phyloP scores from a whole-genome alignment of 2,329 filamentous ascomycete species.

The Hypoxylon sp. region DNA sequence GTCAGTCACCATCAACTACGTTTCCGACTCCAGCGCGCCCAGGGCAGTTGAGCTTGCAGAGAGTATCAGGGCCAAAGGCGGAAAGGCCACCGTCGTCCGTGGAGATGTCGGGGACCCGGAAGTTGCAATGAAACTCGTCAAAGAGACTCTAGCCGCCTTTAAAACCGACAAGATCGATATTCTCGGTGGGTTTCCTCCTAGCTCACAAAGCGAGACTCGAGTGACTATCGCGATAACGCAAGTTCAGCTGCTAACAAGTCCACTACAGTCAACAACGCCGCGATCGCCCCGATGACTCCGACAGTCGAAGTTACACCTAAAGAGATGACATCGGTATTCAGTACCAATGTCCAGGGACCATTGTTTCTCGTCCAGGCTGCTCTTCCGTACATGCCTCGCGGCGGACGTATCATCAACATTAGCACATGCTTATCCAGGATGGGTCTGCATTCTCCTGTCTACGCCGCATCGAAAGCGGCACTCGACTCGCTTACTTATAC shows the following conservation, averaged over 20 bases:
- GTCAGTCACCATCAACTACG: slow-evolving; percentile 57
- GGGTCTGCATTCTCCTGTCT: slow-evolving; percentile 42
- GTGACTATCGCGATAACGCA: not conserved
- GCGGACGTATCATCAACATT: slow-evolving; percentile 55
- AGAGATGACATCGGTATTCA: slow-evolving; percentile 52
- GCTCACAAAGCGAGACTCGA: slow-evolving; percentile 6
- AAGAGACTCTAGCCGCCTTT: slow-evolving; percentile 56
- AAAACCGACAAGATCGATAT: slow-evolving; percentile 59
- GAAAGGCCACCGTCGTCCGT: slow-evolving; percentile 53
- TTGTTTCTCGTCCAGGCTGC: slow-evolving; percentile 57
- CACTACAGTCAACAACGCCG: slow-evolving; percentile 59
- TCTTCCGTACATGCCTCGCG: slow-evolving; percentile 55
- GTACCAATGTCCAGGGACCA: slow-evolving; percentile 55
- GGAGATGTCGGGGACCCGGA: slow-evolving; percentile 53
- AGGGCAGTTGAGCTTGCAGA: slow-evolving; percentile 54
- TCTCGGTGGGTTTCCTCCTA: slow-evolving; percentile 51
- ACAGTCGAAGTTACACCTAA: slow-evolving; percentile 49
- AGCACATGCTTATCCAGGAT: slow-evolving; percentile 48
- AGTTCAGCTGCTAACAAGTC: slow-evolving; percentile 2
- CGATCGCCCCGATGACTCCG: slow-evolving; percentile 39
- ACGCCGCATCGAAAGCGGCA: slow-evolving; percentile 56
- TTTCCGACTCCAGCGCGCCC: slow-evolving; percentile 54
- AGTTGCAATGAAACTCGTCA: slow-evolving; percentile 53
- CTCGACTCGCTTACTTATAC: slow-evolving; percentile 55
- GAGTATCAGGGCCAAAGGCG: slow-evolving; percentile 48